phyloP scores from a whole-genome alignment of 306 rosid genomes.

The Carpinus viminea region DNA sequence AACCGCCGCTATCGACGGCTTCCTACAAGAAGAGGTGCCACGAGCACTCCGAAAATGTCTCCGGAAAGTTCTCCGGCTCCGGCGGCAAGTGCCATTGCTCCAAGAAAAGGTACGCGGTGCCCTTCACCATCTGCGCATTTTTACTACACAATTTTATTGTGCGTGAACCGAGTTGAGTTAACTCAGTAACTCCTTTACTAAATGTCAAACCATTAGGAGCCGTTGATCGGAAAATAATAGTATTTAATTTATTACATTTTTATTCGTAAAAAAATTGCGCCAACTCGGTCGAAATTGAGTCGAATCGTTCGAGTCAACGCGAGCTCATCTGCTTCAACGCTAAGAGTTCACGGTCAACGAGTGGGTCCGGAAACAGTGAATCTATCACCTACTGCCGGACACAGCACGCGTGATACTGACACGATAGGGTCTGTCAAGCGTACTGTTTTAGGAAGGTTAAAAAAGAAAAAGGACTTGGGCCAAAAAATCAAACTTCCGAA shows the following conservation, averaged over 20 bases:
- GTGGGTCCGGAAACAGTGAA: constrained; percentile 32
- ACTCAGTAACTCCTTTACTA: background rate
- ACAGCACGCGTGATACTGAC: constrained; percentile 51
- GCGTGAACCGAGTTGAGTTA: constrained; percentile 25
- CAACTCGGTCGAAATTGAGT: background rate
- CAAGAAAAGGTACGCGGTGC: constrained; percentile 64
- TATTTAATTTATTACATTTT: background rate
- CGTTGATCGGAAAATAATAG: too few species aligned
- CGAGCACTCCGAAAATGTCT: constrained; percentile 56
- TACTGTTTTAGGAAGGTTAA: constrained; percentile 1
- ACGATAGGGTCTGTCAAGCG: constrained; percentile 4
- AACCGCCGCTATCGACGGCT: constrained; percentile 56
- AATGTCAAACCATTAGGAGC: too few species aligned
- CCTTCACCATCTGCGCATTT: constrained; percentile 2
- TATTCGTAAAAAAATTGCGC: background rate
- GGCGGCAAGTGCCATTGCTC: constrained; percentile 79
- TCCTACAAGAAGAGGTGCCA: constrained; percentile 67
- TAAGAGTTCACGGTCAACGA: constrained; percentile 40
- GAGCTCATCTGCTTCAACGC: background rate
- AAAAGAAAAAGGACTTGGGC: background rate
- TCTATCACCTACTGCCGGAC: constrained; percentile 7
- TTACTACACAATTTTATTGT: background rate
- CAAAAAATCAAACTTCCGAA: constrained; percentile 12
- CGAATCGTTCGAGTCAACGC: constrained; percentile 17
- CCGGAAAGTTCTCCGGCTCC: constrained; percentile 64